phyloP scores from a whole-genome alignment of 306 rosid genomes.

The Begonia peltatifolia region DNA sequence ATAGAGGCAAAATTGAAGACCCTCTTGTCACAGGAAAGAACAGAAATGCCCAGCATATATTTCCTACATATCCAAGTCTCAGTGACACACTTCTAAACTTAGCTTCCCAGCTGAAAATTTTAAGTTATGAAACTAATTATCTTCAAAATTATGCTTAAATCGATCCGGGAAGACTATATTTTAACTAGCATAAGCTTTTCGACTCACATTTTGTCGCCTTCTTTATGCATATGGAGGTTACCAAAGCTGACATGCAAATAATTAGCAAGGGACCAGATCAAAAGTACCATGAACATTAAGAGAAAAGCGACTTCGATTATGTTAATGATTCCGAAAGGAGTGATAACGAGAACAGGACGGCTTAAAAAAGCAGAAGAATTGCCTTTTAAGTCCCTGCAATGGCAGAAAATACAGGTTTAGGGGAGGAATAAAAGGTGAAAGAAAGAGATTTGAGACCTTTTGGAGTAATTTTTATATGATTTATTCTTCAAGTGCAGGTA shows the following conservation, averaged over 20 bases:
- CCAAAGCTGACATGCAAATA: conserved; percentile 40
- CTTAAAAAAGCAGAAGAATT: conserved; percentile 13
- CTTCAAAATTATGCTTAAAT: neutral
- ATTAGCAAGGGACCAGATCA: conserved; percentile 59
- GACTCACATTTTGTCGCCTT: conserved; percentile 29
- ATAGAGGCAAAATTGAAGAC: conserved; percentile 44
- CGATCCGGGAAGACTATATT: neutral
- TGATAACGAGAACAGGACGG: conserved; percentile 23
- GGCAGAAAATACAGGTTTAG: neutral
- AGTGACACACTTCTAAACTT: conserved; percentile 53
- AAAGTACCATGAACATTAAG: conserved; percentile 33
- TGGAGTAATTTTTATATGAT: neutral
- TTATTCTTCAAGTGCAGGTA: neutral
- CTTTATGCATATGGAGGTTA: conserved; percentile 25
- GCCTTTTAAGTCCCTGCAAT: neutral
- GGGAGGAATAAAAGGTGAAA: neutral
- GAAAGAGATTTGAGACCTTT: neutral
- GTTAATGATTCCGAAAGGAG: conserved; percentile 41
- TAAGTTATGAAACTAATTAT: neutral
- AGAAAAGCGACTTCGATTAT: conserved; percentile 23
- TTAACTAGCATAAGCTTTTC: neutral
- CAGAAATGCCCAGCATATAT: conserved; percentile 64
- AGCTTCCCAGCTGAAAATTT: conserved; percentile 40
- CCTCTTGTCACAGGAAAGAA: conserved; percentile 60
- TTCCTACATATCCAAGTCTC: conserved; percentile 56